Evolutionary conservation across 805 yeast species (phyloP), one percentile per base, ranked within the genome.

Genomic region (Suhomyces kilbournensis): DNA sequence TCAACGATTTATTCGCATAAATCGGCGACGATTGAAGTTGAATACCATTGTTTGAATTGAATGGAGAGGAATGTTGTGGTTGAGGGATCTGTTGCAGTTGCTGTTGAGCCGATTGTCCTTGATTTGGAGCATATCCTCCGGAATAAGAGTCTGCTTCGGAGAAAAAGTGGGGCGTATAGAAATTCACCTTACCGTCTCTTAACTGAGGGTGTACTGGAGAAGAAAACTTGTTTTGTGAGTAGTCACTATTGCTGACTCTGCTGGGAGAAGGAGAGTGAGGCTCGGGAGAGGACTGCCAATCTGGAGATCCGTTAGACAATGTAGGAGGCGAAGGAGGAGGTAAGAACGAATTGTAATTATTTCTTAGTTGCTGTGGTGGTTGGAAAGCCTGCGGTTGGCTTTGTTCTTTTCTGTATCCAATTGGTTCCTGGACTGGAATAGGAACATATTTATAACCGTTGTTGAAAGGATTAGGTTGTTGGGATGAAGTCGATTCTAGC

Each of bases 121-220:
- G 45, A 20, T 35, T 35, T 15, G 20, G 26, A 7, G 14, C 20
- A 22, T 30, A 22, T n/a, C 43, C 38, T 19, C 23, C 44, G n/a
- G 43, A 26, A n/a, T 30, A 46, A 9, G 35, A 15, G 9, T 32
- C 52, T 9, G 55, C 59, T 46, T 74, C 78, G 5, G 75, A 67
- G 54, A 72, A 74, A 59, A 70, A 74, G 54, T 71, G 76, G 2
- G 77, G 75, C 22, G 67, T 69, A 58, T 72, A 72, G 55, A 74
- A 71, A 47, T 58, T 53, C 12, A 58, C 56, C 25, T 60, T 61
- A 3, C 52, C 60, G 42, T 57, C 53, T 25, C 55, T 49, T 49
- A 60, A 46, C 47, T 59, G 56, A n/a, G 61, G 63, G 49, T 63
- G 65, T 26, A 64, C 55, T 17, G 72, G 73, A 6, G 70, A 65